Evolutionary conservation across 352 stramenopile genomes (phyloP).

Genomic region (Phytophthora cajani): DNA sequence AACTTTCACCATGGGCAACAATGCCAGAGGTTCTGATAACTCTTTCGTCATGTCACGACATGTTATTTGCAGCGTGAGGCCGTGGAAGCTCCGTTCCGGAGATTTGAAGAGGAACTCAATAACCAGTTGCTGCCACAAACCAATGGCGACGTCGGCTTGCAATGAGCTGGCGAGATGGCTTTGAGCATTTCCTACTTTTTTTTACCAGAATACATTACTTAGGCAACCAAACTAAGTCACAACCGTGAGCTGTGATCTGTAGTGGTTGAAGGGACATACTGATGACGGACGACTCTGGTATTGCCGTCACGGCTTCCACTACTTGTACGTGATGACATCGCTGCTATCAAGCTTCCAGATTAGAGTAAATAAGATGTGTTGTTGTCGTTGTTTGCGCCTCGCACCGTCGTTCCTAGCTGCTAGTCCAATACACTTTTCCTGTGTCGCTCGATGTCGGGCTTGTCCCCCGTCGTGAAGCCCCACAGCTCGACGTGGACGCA

Average conservation of each 20-base stretch:
- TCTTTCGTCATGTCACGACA: neutral
- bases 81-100: conserved; percentile 41
- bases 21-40: conserved; percentile 9
- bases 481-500: conserved; percentile 87
- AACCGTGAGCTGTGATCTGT: neutral
- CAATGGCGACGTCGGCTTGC: conserved; percentile 20
- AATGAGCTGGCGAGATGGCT: conserved; percentile 19
- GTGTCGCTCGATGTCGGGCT: conserved; percentile 45
- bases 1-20: neutral
- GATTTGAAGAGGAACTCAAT: conserved; percentile 42
- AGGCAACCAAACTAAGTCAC: conserved; percentile 2
- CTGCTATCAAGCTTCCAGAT: conserved; percentile 22
- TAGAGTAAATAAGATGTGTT: conserved; percentile 44
- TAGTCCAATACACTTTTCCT: conserved; percentile 80
- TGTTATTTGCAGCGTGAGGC: conserved; percentile 37
- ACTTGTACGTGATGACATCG: conserved; percentile 17
- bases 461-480: conserved; percentile 80
- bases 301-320: conserved; percentile 5
- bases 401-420: conserved; percentile 17
- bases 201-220: conserved; percentile 21
- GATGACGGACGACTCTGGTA: neutral
- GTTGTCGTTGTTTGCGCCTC: conserved; percentile 16
- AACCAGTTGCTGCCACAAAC: conserved; percentile 34
- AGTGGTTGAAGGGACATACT: conserved; percentile 2
- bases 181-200: conserved; percentile 4